Evolutionary conservation across 805 yeast genomes (phyloP), one percentile per base, ranked within the genome.

Genomic region (Candida methanosorbosa): DNA sequence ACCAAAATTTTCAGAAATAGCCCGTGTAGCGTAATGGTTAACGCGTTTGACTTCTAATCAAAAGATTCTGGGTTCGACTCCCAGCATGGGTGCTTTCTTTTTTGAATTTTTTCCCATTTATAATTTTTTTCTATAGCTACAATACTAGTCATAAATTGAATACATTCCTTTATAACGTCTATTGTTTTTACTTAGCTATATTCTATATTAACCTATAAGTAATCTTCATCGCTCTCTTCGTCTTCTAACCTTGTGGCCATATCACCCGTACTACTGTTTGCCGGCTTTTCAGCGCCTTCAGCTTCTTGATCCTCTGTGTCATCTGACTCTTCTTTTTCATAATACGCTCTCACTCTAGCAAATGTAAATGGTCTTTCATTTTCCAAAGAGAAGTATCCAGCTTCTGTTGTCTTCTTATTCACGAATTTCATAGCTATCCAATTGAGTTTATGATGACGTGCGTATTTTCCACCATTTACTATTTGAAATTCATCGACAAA

Each of bases 311-410:
- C 27, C 4, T 13, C 20, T 5, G 16, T 19, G 4, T 27, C 29
- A 6, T 17, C 19, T 16, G 16, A 12, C 15, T 19, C 32, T 29
- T 19, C 21, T 14, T 29, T 13, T 14, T 17, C 14, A 11, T 19
- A 20, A 29, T 29, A 29, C 15, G 32, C 19, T 15, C 59, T 64
- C 2, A 81, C 90, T 32, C 82, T 61, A 40, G 82, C 78, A 50
- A 86, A 88, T 45, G 70, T 74, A 57, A 84, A 88, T 11, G 87
- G 77, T 45, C 79, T 81, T 51, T 88, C 97, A 43, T 83, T 82
- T 25, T 63, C 66, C 39, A 81, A 55, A 4, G 75, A 65, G 46
- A 85, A 73, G 2, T 36, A 35, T 5, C 54, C 49, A 9, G 69
- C 66, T 31, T 68, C 75, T 11, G 75, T 70, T 19, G 77, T 66